Conservation (phyloP, 1,139 yeast species). For the Sugiyamaella paludigena region DNA sequence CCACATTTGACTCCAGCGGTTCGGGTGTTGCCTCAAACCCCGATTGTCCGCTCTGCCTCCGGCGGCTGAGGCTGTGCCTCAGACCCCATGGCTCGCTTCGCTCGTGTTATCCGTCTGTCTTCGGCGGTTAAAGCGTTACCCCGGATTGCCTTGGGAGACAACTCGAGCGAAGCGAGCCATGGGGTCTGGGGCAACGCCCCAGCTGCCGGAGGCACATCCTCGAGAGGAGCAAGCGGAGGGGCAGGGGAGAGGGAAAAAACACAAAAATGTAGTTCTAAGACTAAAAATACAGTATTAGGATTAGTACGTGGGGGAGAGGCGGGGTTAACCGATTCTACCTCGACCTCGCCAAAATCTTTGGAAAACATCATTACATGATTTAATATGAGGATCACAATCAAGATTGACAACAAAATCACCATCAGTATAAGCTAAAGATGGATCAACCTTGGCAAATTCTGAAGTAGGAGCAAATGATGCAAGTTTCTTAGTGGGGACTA, state of each 20-base stretch:
- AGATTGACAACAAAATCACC: slow-evolving; percentile 41
- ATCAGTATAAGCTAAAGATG: slow-evolving; percentile 33
- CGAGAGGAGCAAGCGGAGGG: no score
- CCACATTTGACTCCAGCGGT: no score
- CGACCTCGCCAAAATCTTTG: slow-evolving; percentile 28
- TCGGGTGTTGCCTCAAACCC: no score
- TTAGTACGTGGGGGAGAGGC: background rate
- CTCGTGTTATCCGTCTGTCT: no score
- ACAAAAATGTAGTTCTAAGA: no score
- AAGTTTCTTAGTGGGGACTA: slow-evolving; percentile 62
- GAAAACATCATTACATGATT: slow-evolving; percentile 36
- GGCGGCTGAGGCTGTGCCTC: no score
- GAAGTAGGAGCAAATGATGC: slow-evolving; percentile 39
- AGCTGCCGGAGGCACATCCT: slow-evolving; percentile 8
- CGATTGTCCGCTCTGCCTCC: no score
- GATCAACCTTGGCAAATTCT: slow-evolving; percentile 19
- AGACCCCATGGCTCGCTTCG: no score
- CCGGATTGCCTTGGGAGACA: no score
- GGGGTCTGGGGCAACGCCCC: background rate
- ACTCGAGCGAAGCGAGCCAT: no score
- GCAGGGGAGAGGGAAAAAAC: background rate
- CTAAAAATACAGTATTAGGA: slow-evolving; percentile 3
- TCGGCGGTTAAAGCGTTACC: no score
- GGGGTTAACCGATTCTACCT: slow-evolving; percentile 8
- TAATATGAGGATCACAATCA: slow-evolving; percentile 31